A percentile compares a stretch with the other conserved stretches of the same genome.
Conservation (phyloP, 345 rosid genomes). For the Eucalyptus shirleyi region DNA sequence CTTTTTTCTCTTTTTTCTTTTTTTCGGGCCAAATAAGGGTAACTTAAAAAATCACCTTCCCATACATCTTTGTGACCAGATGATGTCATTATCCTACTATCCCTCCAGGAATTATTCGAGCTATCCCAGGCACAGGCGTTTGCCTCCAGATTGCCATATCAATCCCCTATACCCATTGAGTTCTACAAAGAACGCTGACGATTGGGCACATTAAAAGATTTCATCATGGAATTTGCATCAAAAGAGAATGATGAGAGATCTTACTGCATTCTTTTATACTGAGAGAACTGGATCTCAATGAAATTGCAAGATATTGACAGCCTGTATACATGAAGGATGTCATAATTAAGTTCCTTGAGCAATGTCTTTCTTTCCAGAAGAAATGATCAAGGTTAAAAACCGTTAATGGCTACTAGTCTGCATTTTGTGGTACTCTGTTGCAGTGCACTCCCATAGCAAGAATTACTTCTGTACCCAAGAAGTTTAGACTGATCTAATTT, state of each 20-base stretch:
- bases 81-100: constrained; percentile 15
- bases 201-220: constrained; percentile 21
- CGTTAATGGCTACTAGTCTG: neutral
- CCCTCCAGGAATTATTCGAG: neutral
- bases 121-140: constrained; percentile 3
- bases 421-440: neutral
- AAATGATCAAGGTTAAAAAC: neutral
- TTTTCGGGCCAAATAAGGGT: neutral
- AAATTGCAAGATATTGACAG: neutral
- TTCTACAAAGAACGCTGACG: constrained; percentile 13
- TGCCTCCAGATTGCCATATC: constrained; percentile 5
- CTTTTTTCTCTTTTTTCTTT: neutral
- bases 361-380: neutral
- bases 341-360: neutral
- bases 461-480: neutral
- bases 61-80: constrained; percentile 14
- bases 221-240: constrained; percentile 30
- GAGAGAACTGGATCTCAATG: neutral
- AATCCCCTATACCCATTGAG: constrained; percentile 12
- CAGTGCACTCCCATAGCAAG: neutral
- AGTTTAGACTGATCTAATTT: neutral
- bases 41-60: constrained; percentile 34
- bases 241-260: neutral
- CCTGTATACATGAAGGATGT: neutral
- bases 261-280: neutral